A percentile compares a stretch with the other conserved stretches of the same genome.
Conservation (phyloP, 2,329 filamentous ascomycete species). For the Cladorrhinum sp. region DNA sequence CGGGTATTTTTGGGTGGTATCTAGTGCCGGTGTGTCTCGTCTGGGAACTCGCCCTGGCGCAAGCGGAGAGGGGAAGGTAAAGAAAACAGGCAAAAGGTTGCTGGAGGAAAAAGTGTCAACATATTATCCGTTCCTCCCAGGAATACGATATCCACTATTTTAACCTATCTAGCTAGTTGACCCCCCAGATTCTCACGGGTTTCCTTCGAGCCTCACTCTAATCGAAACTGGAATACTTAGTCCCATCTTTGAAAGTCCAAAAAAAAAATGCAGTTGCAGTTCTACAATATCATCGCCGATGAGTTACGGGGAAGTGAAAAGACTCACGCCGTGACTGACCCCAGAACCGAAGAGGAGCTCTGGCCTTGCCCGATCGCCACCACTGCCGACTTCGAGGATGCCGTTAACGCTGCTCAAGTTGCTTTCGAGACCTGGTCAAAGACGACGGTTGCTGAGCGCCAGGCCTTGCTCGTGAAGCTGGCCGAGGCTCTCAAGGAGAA, state of each 20-base stretch:
- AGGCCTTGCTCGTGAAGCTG: slow-evolving; percentile 38
- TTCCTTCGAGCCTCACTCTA: background rate
- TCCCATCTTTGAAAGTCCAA: background rate
- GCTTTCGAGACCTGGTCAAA: slow-evolving; percentile 48
- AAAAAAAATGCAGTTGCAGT: slow-evolving; percentile 23
- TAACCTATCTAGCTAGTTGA: background rate
- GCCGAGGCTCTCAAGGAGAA: slow-evolving; percentile 40
- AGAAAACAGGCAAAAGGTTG: background rate
- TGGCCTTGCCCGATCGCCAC: slow-evolving; percentile 45
- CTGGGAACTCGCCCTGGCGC: background rate
- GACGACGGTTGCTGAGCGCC: slow-evolving; percentile 42
- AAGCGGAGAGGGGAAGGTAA: background rate
- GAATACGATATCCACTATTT: background rate
- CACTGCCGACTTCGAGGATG: slow-evolving; percentile 42
- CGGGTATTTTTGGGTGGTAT: background rate
- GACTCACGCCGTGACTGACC: slow-evolving; percentile 40
- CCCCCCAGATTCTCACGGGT: background rate
- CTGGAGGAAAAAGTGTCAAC: background rate
- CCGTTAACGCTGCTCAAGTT: slow-evolving; percentile 42
- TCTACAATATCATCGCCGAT: slow-evolving; percentile 46
- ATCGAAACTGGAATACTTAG: no score
- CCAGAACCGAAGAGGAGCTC: slow-evolving; percentile 42
- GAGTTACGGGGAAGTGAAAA: slow-evolving; percentile 35
- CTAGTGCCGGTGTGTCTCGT: background rate
- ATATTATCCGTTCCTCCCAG: background rate